phyloP scores from a whole-genome alignment of 495 filamentous ascomycete genomes.

The Neurospora sp. region DNA sequence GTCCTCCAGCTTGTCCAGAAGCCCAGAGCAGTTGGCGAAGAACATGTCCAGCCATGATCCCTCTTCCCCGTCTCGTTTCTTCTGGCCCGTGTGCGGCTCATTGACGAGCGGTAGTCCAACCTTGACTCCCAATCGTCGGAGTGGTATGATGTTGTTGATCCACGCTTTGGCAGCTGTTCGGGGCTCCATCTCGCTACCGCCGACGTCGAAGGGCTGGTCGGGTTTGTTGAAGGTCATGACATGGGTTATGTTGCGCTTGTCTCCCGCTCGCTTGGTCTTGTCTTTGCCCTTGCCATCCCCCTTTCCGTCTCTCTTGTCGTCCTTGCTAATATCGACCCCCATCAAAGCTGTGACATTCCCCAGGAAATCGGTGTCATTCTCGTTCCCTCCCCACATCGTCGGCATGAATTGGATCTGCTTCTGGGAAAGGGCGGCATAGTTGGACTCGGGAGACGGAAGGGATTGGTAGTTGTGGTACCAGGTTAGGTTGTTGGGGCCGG shows the following conservation, averaged over 20 bases:
- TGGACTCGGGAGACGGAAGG: slow-evolving; percentile 26
- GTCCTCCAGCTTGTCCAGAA: slow-evolving; percentile 8
- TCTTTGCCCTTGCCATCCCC: background rate
- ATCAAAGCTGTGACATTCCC: slow-evolving; percentile 34
- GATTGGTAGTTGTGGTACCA: slow-evolving; percentile 64
- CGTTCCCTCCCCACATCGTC: slow-evolving; percentile 51
- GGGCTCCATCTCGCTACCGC: slow-evolving; percentile 43
- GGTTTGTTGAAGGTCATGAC: slow-evolving; percentile 59
- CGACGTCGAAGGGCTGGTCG: slow-evolving; percentile 36
- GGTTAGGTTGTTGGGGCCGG: slow-evolving; percentile 36
- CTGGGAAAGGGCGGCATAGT: slow-evolving; percentile 23
- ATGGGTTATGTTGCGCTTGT: slow-evolving; percentile 36
- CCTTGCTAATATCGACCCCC: too few relatives aligned
- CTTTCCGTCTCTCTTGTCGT: too few relatives aligned
- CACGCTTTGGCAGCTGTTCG: slow-evolving; percentile 43
- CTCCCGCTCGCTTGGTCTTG: background rate
- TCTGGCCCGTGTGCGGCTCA: slow-evolving; percentile 27
- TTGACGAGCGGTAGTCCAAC: slow-evolving; percentile 40
- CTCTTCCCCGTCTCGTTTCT: background rate
- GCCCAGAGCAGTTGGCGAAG: slow-evolving; percentile 31
- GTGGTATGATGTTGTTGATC: slow-evolving; percentile 48
- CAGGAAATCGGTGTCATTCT: slow-evolving; percentile 36
- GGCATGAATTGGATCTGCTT: slow-evolving; percentile 49
- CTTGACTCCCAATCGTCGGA: slow-evolving; percentile 39
- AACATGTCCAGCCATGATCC: slow-evolving; percentile 45